Base-by-base conservation (phyloP, 2,329 filamentous ascomycete species). In the Stylonectria norvegica region DNA sequence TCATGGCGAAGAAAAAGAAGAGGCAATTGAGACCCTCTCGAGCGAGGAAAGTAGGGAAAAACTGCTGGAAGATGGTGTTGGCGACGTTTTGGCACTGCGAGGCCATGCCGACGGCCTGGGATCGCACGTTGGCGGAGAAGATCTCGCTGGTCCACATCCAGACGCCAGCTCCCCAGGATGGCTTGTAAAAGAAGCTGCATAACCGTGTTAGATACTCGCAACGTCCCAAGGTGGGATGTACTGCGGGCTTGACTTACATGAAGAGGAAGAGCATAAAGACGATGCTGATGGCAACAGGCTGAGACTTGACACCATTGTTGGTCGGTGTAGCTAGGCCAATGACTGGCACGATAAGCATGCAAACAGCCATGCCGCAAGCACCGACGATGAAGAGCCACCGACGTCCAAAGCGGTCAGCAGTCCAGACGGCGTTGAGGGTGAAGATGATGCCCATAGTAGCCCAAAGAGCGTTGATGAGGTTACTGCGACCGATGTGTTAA, bases 401-500 rank as follows among this genome's bases (percentile, higher is more conserved):
- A 37, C 83, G 75, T 25, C 83, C 84, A 50, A 83, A 86, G 35
- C 82, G 75, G 60, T 87, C 83, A 22, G 85, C 80, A 4, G 81
- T 85, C 82, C 83, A 87, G 25, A 81, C 76, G 11, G 83, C 83
- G 50, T 86, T 86, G 31, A 86, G 69, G 0, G 83, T 87, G 64
- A 87, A 87, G 16, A 86, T 45, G 47, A 87, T 87, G 41, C 81
- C 81, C 50, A 81, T 83, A 5, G 83, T 87, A 28, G 82, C 83
- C 59, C 86, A 87, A 38, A 87, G 69, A 4, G 83, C 83, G 59
- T 87, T 87, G 70, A 87, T 87, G 20, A 87, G 70, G 47, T 81
- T 80, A 58, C 49, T 52, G 15, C 27, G 14, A 32, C 12, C 3
- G 9, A 11, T 4, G 23, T 14, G 32, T 39, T 35, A 48, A 43